Percentiles rank a stretch among this genome's conserved stretches.
phyloP scores from a whole-genome alignment of 176 grass and related monocot genomes.

The Oryza meyeriana region DNA sequence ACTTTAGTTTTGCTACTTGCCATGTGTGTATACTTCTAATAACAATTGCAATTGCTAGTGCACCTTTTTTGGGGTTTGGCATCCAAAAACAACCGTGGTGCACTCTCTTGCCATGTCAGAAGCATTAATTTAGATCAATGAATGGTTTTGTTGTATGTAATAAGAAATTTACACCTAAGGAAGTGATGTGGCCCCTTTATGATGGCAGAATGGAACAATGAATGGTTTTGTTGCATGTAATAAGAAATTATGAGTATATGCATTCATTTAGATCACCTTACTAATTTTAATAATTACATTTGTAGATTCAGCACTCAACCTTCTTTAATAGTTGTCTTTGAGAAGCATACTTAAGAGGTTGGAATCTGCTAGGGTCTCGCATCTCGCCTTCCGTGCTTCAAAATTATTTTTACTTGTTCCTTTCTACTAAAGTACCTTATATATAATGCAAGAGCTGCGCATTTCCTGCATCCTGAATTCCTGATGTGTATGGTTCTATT shows the following conservation, averaged over 20 bases:
- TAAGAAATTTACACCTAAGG: too few species aligned
- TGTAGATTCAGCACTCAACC: too few species aligned
- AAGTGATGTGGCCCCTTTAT: too few species aligned
- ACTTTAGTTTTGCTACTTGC: not conserved
- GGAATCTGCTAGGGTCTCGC: not conserved
- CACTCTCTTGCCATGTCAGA: not conserved
- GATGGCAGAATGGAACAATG: too few species aligned
- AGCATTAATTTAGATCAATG: not conserved
- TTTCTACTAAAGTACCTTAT: conserved; percentile 11
- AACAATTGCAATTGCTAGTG: not conserved
- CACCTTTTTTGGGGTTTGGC: not conserved
- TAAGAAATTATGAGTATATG: not conserved
- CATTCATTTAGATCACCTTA: not conserved
- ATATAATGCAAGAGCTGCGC: conserved; percentile 10
- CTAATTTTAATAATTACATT: not conserved
- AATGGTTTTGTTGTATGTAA: not conserved
- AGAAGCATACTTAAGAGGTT: not conserved
- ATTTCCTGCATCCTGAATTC: conserved; percentile 19
- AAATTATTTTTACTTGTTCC: not conserved
- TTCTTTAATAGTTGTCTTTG: not conserved
- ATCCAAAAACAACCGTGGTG: not conserved
- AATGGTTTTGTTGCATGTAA: not conserved
- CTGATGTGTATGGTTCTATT: conserved; percentile 4
- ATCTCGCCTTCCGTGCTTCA: not conserved
- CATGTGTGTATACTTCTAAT: not conserved